phyloP scores from a whole-genome alignment of 371 early-diverging fungal genomes.

The Circinella minor region DNA sequence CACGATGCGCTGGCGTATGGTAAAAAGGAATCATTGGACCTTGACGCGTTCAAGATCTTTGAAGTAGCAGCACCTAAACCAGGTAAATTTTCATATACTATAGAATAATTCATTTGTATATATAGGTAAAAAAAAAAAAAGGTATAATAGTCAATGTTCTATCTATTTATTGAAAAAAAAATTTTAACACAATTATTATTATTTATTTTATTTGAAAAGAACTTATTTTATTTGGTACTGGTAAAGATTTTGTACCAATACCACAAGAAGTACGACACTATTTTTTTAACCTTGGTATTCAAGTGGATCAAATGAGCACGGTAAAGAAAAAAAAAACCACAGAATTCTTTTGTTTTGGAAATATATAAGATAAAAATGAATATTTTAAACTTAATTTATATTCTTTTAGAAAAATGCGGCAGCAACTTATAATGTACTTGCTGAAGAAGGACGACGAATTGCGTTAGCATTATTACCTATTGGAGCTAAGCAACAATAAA shows the following conservation, averaged over 20 bases:
- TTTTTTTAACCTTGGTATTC: slow-evolving; percentile 58
- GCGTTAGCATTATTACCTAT: slow-evolving; percentile 61
- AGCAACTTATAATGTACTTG: slow-evolving; percentile 66
- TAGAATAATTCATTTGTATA: too few species aligned
- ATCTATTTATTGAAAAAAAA: too few species aligned
- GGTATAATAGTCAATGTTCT: not conserved
- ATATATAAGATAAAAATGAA: too few species aligned
- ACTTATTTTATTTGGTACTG: slow-evolving; percentile 62
- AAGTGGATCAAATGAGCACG: slow-evolving; percentile 69
- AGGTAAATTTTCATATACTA: slow-evolving; percentile 21
- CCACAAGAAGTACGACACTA: slow-evolving; percentile 56
- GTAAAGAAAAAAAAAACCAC: slow-evolving; percentile 32
- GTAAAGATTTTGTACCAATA: slow-evolving; percentile 56
- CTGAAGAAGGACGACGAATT: slow-evolving; percentile 66
- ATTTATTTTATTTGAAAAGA: slow-evolving; percentile 27
- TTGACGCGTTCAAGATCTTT: slow-evolving; percentile 52
- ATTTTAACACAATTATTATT: too few species aligned
- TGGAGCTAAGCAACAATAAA: not conserved
- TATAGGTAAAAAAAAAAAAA: not conserved
- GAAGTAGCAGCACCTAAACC: slow-evolving; percentile 55
- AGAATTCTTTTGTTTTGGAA: not conserved
- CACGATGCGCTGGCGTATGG: slow-evolving; percentile 29
- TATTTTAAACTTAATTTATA: too few species aligned
- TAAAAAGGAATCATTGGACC: slow-evolving; percentile 31
- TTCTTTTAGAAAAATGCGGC: slow-evolving; percentile 60